phyloP scores from a whole-genome alignment of 78 protist species.

The Chrysochromulina tobinii region DNA sequence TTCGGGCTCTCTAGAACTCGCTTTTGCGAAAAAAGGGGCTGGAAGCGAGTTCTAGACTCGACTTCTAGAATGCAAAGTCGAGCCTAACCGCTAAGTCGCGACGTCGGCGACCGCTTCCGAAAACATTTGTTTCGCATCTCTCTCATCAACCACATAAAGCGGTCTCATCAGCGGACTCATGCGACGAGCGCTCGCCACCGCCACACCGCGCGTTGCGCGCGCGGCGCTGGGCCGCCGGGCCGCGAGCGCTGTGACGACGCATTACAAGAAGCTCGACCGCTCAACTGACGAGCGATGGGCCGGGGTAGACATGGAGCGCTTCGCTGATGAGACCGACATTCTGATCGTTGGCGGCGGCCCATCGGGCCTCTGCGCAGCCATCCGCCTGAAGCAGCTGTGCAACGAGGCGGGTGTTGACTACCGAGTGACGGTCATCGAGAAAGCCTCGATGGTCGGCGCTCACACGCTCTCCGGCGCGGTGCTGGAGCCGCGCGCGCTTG shows the following conservation, averaged over 20 bases:
- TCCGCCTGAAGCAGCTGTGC: slow-evolving; percentile 87
- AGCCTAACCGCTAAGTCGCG: no score
- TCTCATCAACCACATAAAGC: no score
- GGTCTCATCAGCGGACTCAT: no score
- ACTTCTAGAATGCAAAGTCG: no score
- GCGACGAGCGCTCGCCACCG: no score
- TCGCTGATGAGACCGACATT: slow-evolving; percentile 72
- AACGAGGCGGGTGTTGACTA: slow-evolving; percentile 45
- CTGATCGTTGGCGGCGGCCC: slow-evolving; percentile 99
- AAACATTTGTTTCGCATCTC: no score
- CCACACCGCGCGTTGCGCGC: no score
- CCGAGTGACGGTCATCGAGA: slow-evolving; percentile 88
- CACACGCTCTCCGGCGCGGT: slow-evolving; percentile 96
- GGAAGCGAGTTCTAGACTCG: no score
- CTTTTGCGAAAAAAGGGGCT: no score
- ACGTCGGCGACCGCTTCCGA: no score
- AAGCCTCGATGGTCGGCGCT: slow-evolving; percentile 85
- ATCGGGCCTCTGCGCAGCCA: slow-evolving; percentile 96
- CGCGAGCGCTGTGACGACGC: background rate
- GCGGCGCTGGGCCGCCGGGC: no score
- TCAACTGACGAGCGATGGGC: background rate
- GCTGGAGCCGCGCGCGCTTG: slow-evolving; percentile 87
- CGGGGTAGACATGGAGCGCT: background rate
- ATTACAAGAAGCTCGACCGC: slow-evolving; percentile 3
- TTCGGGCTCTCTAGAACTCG: no score